Evolutionary conservation across 352 stramenopile genomes (phyloP).

Genomic region (Pythium pyrilobum): DNA sequence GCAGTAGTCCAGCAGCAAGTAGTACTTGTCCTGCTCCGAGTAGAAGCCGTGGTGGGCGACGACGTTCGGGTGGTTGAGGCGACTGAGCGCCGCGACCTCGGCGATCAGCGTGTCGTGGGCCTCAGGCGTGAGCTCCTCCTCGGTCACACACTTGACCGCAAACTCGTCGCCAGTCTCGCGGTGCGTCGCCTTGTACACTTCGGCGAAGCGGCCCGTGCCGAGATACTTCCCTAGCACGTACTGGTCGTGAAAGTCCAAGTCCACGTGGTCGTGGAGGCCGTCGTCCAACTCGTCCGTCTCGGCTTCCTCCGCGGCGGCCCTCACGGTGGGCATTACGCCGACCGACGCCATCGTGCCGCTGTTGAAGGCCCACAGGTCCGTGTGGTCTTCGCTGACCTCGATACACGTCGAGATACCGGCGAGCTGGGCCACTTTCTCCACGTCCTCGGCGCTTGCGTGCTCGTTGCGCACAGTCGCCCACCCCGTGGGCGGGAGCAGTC

Average conservation of each 20-base stretch:
- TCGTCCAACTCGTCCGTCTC: background rate
- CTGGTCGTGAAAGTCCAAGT: conserved; percentile 43
- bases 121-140: conserved; percentile 38
- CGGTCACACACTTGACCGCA: conserved; percentile 65
- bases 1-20: conserved; percentile 86
- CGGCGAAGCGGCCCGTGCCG: conserved; percentile 52
- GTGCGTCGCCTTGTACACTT: conserved; percentile 48
- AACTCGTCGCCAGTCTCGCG: conserved; percentile 33
- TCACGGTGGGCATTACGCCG: background rate
- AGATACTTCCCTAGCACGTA: conserved; percentile 59
- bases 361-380: conserved; percentile 22
- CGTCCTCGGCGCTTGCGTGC: conserved; percentile 43
- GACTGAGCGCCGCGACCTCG: conserved; percentile 61
- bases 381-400: conserved; percentile 15
- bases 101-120: conserved; percentile 60
- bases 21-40: conserved; percentile 66
- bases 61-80: conserved; percentile 77
- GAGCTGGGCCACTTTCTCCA: conserved; percentile 50
- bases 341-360: background rate
- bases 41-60: conserved; percentile 80
- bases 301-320: conserved; percentile 24
- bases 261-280: conserved; percentile 8
- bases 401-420: conserved; percentile 49
- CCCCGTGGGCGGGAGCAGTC: conserved; percentile 33
- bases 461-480: conserved; percentile 57